phyloP scores from a whole-genome alignment of 345 rosid genomes.

The Salix purpurea region DNA sequence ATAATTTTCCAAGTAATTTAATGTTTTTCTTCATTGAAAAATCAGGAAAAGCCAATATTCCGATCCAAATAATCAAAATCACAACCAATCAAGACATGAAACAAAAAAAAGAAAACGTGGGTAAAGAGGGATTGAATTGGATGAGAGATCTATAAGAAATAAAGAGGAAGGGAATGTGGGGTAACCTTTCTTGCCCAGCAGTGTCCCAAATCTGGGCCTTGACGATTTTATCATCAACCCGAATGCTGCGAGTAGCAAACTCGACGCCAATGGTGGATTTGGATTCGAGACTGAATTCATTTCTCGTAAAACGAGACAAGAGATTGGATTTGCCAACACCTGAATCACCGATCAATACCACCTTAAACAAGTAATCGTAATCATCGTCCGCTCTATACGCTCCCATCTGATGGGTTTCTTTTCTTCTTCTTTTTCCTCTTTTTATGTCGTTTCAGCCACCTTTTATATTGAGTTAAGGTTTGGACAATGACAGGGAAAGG shows the following conservation, averaged over 20 bases:
- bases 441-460: neutral
- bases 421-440: neutral
- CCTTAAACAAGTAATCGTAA: slow-evolving; percentile 33
- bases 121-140: neutral
- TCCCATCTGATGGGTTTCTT: slow-evolving; percentile 3
- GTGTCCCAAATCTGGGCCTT: slow-evolving; percentile 37
- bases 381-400: slow-evolving; percentile 34
- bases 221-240: slow-evolving; percentile 31
- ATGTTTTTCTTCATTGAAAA: neutral
- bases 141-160: neutral
- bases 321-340: slow-evolving; percentile 33
- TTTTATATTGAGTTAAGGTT: too few species aligned
- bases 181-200: slow-evolving; percentile 32
- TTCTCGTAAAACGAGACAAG: slow-evolving; percentile 27
- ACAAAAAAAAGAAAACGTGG: neutral
- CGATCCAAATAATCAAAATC: neutral
- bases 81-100: neutral
- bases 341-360: slow-evolving; percentile 32
- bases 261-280: slow-evolving; percentile 34
- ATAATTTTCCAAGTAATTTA: too few species aligned
- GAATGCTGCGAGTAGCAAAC: slow-evolving; percentile 32
- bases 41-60: neutral
- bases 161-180: neutral
- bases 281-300: slow-evolving; percentile 33
- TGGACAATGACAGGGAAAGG: too few species aligned